Percentiles rank a stretch among this genome's conserved stretches.
Evolutionary conservation across 2,329 filamentous ascomycete species (phyloP).

Genomic region (Diplodia corticola): DNA sequence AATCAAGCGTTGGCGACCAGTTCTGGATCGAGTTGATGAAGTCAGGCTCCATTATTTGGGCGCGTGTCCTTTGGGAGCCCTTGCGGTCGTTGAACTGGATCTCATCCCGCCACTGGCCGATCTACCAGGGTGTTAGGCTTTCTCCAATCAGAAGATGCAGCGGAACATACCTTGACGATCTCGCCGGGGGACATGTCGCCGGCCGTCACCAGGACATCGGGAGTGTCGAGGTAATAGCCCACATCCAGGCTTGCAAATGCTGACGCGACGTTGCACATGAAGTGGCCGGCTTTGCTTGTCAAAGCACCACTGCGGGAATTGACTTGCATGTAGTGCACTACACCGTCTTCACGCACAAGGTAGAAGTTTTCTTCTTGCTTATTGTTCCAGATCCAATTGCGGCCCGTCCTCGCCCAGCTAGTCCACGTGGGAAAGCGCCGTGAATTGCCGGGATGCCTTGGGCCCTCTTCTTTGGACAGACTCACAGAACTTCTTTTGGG

Average conservation of each 20-base stretch:
- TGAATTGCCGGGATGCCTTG: slow-evolving; percentile 45
- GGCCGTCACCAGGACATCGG: slow-evolving; percentile 77
- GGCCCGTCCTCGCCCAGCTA: slow-evolving; percentile 77
- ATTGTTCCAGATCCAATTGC: slow-evolving; percentile 58
- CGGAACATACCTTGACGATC: slow-evolving; percentile 64
- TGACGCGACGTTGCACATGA: slow-evolving; percentile 73
- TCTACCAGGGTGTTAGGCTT: slow-evolving; percentile 4
- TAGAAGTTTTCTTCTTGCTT: slow-evolving; percentile 76
- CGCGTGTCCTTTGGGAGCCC: slow-evolving; percentile 45
- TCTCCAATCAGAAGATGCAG: not conserved
- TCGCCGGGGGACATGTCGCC: slow-evolving; percentile 78
- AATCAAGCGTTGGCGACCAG: slow-evolving; percentile 57
- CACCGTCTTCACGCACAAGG: slow-evolving; percentile 83
- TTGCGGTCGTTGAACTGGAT: slow-evolving; percentile 28
- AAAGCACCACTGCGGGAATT: slow-evolving; percentile 48
- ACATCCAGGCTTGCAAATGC: slow-evolving; percentile 73
- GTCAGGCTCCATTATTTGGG: slow-evolving; percentile 45
- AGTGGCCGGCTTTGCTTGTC: slow-evolving; percentile 51
- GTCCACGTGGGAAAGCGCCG: slow-evolving; percentile 66
- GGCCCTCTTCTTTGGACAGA: slow-evolving; percentile 39
- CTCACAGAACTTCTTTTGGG: slow-evolving; percentile 29
- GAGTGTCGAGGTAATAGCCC: slow-evolving; percentile 57
- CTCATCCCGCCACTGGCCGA: slow-evolving; percentile 22
- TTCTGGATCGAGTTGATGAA: slow-evolving; percentile 64
- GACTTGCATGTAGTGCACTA: slow-evolving; percentile 71